Evolutionary conservation across 805 yeast species (phyloP), one percentile per base, ranked within the genome.

Genomic region (Saccharomycopsis fermentans): DNA sequence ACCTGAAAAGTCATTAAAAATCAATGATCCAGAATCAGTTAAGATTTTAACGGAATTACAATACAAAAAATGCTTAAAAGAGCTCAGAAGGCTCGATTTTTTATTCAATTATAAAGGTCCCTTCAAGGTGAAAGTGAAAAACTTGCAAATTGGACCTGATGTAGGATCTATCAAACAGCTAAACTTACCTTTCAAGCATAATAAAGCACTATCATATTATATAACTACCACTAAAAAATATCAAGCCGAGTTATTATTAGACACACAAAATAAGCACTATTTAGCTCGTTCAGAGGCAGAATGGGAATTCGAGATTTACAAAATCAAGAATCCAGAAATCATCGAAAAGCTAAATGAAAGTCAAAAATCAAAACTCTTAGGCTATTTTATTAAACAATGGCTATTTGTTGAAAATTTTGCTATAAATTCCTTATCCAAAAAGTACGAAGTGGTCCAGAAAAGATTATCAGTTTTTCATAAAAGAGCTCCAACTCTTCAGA

Each of bases 281-380:
- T 26, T 54, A 51, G 58, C 55, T 6, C 39, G 21, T 34, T 27
- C 24, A 14, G 60, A 58, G 21, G 60, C 58, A 19, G 43, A 51
- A 19, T 58, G 60, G 60, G 60, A 58, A 21, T 37, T 24, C 12
- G 17, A 36, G 19, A 26, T 54, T 16, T 43, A 36, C 24, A 43
- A 36, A 14, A n/a, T 35, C n/a, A n/a, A 21, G 6, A 24, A 54
- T 26, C 16, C 50, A 16, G 27, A 21, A 21, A 21, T 43, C 12
- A n/a, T 43, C 24, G 50, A 27, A 21, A 43, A 21, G 26, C 50
- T 43, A n/a, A 43, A 43, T 9, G 50, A 43, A 24, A 8, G 24
- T 43, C 50, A 43, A 16, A 43, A 43, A 21, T 43, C 50, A 9
- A 43, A 43, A 43, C 24, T 43, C 16, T 24, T 12, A 1, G 14